Conservation (phyloP, 305 asterid species). For the Rubia peregrina region DNA sequence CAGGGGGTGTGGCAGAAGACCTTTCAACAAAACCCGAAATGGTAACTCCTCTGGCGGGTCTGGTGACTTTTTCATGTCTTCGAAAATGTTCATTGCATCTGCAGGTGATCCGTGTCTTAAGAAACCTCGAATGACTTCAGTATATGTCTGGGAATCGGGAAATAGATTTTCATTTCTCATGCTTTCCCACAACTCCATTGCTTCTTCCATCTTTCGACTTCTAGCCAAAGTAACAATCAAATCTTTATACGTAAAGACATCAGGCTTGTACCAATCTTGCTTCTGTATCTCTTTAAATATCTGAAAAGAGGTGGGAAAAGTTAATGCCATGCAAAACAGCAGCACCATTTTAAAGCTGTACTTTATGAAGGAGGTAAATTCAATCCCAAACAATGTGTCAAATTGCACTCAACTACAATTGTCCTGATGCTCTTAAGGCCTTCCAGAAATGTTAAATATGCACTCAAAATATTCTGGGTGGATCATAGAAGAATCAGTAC, state of each 20-base stretch:
- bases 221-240: slow-evolving; percentile 68
- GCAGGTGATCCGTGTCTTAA: slow-evolving; percentile 86
- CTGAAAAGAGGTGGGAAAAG: slow-evolving; percentile 26
- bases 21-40: slow-evolving; percentile 76
- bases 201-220: slow-evolving; percentile 73
- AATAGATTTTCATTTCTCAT: slow-evolving; percentile 71
- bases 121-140: slow-evolving; percentile 92
- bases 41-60: slow-evolving; percentile 86
- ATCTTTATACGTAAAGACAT: slow-evolving; percentile 78
- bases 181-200: slow-evolving; percentile 69
- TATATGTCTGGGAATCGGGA: slow-evolving; percentile 81
- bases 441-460: not conserved
- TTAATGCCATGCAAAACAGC: not conserved
- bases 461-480: not conserved
- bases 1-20: slow-evolving; percentile 96
- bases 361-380: not conserved
- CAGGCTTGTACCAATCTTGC: slow-evolving; percentile 79
- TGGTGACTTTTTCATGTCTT: slow-evolving; percentile 88
- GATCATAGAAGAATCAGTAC: not conserved
- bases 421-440: not conserved
- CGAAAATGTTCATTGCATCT: slow-evolving; percentile 90
- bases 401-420: not conserved
- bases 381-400: not conserved
- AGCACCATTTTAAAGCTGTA: not conserved
- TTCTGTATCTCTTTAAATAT: slow-evolving; percentile 66